Evolutionary conservation across 805 yeast genomes (phyloP), one percentile per base, ranked within the genome.

Genomic region (Pichia phayaonensis): DNA sequence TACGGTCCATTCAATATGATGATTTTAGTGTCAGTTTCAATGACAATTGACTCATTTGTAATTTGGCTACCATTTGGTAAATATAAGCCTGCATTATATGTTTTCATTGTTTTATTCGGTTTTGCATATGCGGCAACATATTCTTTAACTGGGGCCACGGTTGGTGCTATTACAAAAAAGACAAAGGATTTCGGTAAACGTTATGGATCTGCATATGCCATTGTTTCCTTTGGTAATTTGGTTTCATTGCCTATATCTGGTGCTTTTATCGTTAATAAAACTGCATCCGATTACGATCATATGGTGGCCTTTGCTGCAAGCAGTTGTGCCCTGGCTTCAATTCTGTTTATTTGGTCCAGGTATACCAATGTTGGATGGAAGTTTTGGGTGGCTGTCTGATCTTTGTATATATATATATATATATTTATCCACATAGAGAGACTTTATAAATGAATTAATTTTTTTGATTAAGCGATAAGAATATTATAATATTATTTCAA

Each of bases 1-100:
- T 56, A 72, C 21, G 85, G 86, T 4, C 66, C 79, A 20, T 78
- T 77, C 58, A 81, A 82, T 59, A 70, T 79, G 39, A 73, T 76
- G 60, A 68, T 72, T 5, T 65, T 47, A 65, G 50, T 76, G 79
- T 79, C 63, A 67, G 40, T 77, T 72, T 23, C 72, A 63, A 71
- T 78, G 54, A 62, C 73, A 1, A 11, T 82, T 0, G 62, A 74
- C 26, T 72, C 77, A 6, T 69, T 83, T 46, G 67, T 71, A 0
- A 58, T 84, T n/a, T 83, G 89, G 88, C 64, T 82, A 20, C 89
- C 89, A 2, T 77, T 80, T 53, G 86, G 85, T 2, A 52, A 60
- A 15, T 59, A 63, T 44, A 57, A 65, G 29, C 63, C 61, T 4
- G 74, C 73, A 0, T 59, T 83, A 42, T 80, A 78, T 56, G 72